These are phyloP conservation scores for Aspergillus alliaceus DNA, from an alignment of 2,329 filamentous ascomycete genomes.

Conservation along the genomic window DNA sequence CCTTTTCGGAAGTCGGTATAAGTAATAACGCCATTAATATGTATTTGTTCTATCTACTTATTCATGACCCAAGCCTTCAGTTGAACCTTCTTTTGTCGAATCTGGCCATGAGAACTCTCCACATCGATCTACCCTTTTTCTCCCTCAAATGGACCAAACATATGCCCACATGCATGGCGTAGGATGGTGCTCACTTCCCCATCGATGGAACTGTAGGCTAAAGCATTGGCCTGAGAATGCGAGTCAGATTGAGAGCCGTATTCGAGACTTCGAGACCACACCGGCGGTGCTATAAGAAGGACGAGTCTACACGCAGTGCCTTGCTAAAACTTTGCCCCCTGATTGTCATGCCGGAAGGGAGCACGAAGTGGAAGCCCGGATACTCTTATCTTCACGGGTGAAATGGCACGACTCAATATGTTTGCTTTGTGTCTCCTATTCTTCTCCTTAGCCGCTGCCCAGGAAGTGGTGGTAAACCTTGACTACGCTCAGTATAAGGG, in stretches of 20 bases:
- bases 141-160: background rate
- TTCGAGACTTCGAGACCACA: no score
- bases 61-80: background rate
- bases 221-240: no score
- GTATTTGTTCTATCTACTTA: no score
- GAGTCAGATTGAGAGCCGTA: no score
- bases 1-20: background rate
- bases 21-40: background rate
- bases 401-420: conserved; percentile 3
- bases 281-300: background rate
- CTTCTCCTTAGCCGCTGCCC: conserved; percentile 22
- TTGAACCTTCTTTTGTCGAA: background rate
- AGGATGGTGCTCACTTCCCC: background rate
- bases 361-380: background rate
- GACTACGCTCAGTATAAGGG: conserved; percentile 68
- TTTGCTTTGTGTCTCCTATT: conserved; percentile 14
- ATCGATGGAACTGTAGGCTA: no score
- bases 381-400: no score
- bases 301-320: background rate
- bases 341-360: background rate
- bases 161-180: background rate
- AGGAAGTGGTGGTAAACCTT: conserved; percentile 55
- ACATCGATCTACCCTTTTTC: no score
- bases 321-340: background rate
- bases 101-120: background rate